Evolutionary conservation across 2,329 filamentous ascomycete genomes (phyloP), one percentile per base, ranked within the genome.

Genomic region (Arthrobotrys sphaeroides): DNA sequence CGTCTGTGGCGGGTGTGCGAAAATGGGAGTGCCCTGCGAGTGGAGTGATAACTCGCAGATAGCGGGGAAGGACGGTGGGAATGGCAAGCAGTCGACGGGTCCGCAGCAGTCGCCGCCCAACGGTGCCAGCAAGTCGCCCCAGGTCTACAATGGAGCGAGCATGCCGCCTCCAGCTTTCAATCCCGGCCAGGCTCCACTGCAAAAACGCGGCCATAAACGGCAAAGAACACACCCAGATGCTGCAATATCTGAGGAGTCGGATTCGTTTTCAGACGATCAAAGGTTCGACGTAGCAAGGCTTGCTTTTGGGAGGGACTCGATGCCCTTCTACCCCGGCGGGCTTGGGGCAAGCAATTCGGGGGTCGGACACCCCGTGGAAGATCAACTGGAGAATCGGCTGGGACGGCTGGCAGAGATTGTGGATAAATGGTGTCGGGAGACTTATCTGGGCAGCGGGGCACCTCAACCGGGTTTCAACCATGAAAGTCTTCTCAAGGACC

Each of bases 401-500:
- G 78, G 79, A 36, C 53, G 74, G 6, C 66, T 80, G 24, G 77
- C 78, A 10, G 78, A 80, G 61, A 78, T 79, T 16, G 78, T 80
- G 12, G 78, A 79, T 62, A 74, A 77, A 49, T 79, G 79, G 78
- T 80, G 79, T 53, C 78, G 77, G 16, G 77, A 79, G 42, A 78
- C 78, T 16, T 79, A 79, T 22, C 36, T 77, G 20, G 55, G 38
- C 60, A 73, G 20, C 42, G 78, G 65, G 2, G 64, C 45, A 1
- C 59, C 59, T 5, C 18, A 53, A 47, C 22, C 33, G 9, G 66
- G 55, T 12, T 60, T 72, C 20, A 72, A 67, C 47, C 73, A 67
- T 26, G 73, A 77, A 55, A 66, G 60, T 20, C 67, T 77, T 36
- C 10, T 68, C 12, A 72, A 72, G 38, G 73, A 77, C 42, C 47